Conservation (phyloP, 1,284 basidiomycete genomes). For the Ganoderma boninense region DNA sequence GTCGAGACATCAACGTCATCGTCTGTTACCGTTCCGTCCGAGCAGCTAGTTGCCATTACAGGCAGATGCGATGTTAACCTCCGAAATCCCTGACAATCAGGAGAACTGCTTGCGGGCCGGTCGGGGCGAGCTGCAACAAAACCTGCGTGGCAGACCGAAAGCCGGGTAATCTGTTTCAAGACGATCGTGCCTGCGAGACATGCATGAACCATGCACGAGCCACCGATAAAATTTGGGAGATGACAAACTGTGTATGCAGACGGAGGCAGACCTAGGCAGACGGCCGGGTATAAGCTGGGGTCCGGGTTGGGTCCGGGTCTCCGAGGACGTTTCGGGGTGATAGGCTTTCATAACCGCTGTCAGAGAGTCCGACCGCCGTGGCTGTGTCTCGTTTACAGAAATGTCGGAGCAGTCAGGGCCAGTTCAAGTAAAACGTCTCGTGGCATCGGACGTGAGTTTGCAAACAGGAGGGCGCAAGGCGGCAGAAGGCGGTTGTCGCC, state of each 20-base stretch:
- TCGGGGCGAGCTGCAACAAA: neutral
- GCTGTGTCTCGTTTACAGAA: neutral
- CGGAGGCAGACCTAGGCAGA: neutral
- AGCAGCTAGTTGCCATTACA: too few relatives aligned
- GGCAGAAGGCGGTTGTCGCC: neutral
- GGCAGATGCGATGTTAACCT: too few relatives aligned
- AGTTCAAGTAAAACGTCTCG: neutral
- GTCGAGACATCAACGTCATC: too few relatives aligned
- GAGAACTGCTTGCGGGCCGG: neutral
- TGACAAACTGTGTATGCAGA: neutral
- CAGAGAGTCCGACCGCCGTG: neutral
- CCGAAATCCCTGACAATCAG: too few relatives aligned
- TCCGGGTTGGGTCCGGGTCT: neutral
- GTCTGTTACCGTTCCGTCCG: too few relatives aligned
- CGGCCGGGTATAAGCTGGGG: neutral
- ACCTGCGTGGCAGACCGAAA: neutral
- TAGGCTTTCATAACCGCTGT: constrained; percentile 8
- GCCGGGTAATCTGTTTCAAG: neutral
- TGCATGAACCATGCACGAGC: neutral
- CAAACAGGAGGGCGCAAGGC: neutral
- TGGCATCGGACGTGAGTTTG: neutral
- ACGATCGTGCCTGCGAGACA: neutral
- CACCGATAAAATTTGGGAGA: neutral
- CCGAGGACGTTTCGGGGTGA: constrained; percentile 6
- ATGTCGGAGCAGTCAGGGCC: neutral